Conservation (phyloP, 2,329 filamentous ascomycete species). For the Mollisiaceae sp. region DNA sequence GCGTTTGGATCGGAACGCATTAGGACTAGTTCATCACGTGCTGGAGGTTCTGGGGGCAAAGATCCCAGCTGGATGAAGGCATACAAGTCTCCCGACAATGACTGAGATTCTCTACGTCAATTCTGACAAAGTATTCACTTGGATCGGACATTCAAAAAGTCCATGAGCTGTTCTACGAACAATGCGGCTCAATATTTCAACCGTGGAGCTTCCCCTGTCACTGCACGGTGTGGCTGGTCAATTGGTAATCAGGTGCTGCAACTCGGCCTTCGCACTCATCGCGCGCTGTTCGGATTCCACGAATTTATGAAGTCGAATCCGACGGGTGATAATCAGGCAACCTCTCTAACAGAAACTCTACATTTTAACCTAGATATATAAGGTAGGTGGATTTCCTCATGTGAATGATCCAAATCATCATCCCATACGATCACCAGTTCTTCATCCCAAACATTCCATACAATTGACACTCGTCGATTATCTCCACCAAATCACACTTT, state of each 20-base stretch:
- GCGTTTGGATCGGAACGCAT: not conserved
- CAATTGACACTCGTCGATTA: not conserved
- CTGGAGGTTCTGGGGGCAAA: too few species aligned
- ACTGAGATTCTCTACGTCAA: not conserved
- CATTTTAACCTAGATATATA: conserved; percentile 13
- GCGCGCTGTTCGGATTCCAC: conserved; percentile 8
- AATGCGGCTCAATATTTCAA: not conserved
- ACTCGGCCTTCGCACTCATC: not conserved
- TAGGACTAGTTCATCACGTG: too few species aligned
- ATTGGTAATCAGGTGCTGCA: not conserved
- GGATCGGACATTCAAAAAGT: conserved; percentile 9
- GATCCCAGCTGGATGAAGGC: too few species aligned
- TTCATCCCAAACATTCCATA: not conserved
- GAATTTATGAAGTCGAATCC: conserved; percentile 11
- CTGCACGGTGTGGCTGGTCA: not conserved
- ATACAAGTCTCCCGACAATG: not conserved
- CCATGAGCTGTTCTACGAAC: not conserved
- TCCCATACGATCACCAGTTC: conserved; percentile 3
- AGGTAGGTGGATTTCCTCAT: conserved; percentile 8
- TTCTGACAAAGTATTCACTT: not conserved
- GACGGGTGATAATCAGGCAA: conserved; percentile 14
- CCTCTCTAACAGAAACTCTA: not conserved
- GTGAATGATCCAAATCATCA: conserved; percentile 1
- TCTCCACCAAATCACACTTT: not conserved
- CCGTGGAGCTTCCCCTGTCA: not conserved